Evolutionary conservation across 805 yeast genomes (phyloP).

Genomic region (Lipomyces yamanashiensis): DNA sequence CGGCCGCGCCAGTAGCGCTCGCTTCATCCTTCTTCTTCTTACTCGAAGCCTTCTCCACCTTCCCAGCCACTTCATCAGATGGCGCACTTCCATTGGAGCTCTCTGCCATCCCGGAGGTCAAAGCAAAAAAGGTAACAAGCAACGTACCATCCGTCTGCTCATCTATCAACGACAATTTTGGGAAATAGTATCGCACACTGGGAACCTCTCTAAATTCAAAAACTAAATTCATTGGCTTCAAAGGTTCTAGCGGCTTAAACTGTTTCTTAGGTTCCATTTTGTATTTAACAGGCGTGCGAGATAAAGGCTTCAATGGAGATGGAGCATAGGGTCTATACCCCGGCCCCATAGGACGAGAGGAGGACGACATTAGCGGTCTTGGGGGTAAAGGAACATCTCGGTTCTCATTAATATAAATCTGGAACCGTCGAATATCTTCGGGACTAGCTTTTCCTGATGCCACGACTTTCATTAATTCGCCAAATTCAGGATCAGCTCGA

Average conservation of each 20-base stretch:
- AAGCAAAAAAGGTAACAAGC: slow-evolving; percentile 11
- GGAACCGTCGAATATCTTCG: slow-evolving; percentile 76
- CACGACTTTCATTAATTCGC: slow-evolving; percentile 77
- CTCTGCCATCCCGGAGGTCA: not conserved
- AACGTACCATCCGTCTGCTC: slow-evolving; percentile 42
- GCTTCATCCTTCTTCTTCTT: slow-evolving; percentile 12
- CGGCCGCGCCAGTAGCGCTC: slow-evolving; percentile 1
- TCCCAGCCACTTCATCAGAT: not conserved
- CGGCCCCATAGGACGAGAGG: not conserved
- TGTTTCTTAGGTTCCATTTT: slow-evolving; percentile 10
- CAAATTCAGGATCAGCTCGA: slow-evolving; percentile 66
- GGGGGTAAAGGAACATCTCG: slow-evolving; percentile 3
- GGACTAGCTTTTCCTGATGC: slow-evolving; percentile 80
- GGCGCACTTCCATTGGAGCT: not conserved
- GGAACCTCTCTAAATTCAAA: slow-evolving; percentile 78
- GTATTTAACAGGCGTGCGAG: slow-evolving; percentile 7
- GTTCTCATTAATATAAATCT: slow-evolving; percentile 68
- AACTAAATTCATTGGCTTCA: slow-evolving; percentile 55
- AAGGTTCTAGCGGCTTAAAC: slow-evolving; percentile 28
- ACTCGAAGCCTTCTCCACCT: not conserved
- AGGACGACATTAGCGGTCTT: not conserved
- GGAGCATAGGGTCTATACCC: slow-evolving; percentile 1
- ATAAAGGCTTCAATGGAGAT: not conserved
- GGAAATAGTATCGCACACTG: slow-evolving; percentile 71
- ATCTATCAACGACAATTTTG: slow-evolving; percentile 78